Percentiles rank a stretch among this genome's conserved stretches.
Evolutionary conservation across 495 filamentous ascomycete species (phyloP).

Genomic region (Thermochaetoides thermophila): DNA sequence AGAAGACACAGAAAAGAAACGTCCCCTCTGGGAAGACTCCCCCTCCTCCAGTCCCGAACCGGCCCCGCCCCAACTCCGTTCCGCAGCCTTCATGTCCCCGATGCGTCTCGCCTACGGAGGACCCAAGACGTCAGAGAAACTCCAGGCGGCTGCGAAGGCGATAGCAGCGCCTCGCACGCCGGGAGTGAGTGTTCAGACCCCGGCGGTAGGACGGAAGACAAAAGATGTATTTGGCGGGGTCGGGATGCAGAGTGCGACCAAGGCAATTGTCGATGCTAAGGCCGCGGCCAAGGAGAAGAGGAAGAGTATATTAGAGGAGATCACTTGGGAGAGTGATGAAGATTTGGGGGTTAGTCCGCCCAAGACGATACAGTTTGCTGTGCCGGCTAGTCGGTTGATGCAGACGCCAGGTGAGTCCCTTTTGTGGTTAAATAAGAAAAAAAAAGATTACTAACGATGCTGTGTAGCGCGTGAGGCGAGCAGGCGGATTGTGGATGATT

Average conservation of each 20-base stretch:
- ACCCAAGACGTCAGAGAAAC: no score
- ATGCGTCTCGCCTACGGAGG: conserved; percentile 17
- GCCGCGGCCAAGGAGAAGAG: no score
- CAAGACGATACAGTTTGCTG: conserved; percentile 92
- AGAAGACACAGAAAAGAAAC: conserved; percentile 25
- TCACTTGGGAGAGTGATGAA: conserved; percentile 50
- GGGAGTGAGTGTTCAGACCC: conserved; percentile 67
- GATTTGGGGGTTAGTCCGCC: conserved; percentile 74
- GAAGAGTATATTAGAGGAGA: no score
- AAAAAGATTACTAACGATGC: neutral
- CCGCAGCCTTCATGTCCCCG: conserved; percentile 77
- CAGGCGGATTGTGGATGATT: conserved; percentile 78
- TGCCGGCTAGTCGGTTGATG: conserved; percentile 73
- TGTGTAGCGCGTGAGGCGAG: conserved; percentile 70
- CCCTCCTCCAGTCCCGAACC: conserved; percentile 65
- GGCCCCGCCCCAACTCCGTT: conserved; percentile 64
- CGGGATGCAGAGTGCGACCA: conserved; percentile 4
- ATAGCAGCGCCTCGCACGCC: conserved; percentile 40
- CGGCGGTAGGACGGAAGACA: conserved; percentile 30
- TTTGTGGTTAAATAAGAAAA: neutral
- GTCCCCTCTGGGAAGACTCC: conserved; percentile 32
- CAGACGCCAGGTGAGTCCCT: conserved; percentile 68
- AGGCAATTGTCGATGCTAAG: no score
- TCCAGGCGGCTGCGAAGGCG: conserved; percentile 4
- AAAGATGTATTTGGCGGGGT: conserved; percentile 24